phyloP scores from a whole-genome alignment of 1,139 yeast genomes.

The Candida buenavistaensis region DNA sequence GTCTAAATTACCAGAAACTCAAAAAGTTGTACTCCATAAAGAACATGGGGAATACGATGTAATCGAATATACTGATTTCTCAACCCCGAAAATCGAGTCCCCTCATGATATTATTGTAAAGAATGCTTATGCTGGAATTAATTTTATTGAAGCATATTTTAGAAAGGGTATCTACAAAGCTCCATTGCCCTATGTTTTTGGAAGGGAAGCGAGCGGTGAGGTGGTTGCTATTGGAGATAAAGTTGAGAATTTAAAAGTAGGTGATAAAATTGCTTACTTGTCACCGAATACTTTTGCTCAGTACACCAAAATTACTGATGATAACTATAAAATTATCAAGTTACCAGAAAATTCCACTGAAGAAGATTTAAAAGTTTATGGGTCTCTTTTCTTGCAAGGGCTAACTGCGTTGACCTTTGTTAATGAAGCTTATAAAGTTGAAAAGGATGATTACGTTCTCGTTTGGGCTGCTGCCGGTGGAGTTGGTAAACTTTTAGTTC shows the following conservation, averaged over 20 bases:
- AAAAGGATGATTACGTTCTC: constrained; percentile 66
- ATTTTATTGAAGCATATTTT: constrained; percentile 81
- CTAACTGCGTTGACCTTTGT: constrained; percentile 75
- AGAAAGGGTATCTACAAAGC: constrained; percentile 66
- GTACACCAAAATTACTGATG: constrained; percentile 52
- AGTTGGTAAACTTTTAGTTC: constrained; percentile 71
- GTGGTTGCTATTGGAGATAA: constrained; percentile 66
- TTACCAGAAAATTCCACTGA: constrained; percentile 50
- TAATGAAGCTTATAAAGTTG: constrained; percentile 62
- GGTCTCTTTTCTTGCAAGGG: constrained; percentile 68
- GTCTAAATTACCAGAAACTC: constrained; percentile 51
- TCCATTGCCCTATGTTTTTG: constrained; percentile 60
- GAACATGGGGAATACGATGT: constrained; percentile 50
- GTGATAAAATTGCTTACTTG: constrained; percentile 70
- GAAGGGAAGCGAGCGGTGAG: constrained; percentile 83
- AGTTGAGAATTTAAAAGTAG: constrained; percentile 58
- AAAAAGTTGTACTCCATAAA: constrained; percentile 57
- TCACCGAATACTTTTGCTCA: constrained; percentile 64
- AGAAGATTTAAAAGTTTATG: constrained; percentile 52
- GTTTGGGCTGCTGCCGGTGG: constrained; percentile 97
- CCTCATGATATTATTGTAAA: constrained; percentile 63
- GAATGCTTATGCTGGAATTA: constrained; percentile 74
- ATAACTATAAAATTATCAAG: constrained; percentile 35
- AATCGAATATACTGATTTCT: constrained; percentile 46
- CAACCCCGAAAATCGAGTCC: constrained; percentile 57